Base-by-base conservation (phyloP, 1,284 basidiomycete species). In the Volvariella volvacea region DNA sequence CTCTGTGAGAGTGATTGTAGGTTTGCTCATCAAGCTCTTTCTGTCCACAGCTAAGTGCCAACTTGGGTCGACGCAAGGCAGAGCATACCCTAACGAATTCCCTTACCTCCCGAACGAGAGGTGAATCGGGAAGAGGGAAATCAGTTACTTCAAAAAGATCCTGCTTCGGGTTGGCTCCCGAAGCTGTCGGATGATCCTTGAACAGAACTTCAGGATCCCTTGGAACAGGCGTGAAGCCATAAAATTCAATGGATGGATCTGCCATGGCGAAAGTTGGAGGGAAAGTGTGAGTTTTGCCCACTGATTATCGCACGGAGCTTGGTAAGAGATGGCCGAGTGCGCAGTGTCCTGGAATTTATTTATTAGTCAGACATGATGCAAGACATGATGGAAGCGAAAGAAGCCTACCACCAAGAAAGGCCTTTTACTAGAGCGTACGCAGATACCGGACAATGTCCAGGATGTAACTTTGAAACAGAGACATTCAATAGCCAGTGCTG, bases 1-100 rank as follows among this genome's bases (percentile, higher is more conserved):
- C 71, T 42, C 76, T 65, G 49, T 72, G 63, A 48, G 66, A 69
- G 53, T 78, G 76, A 50, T 73, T 73, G 56, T 64, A 76, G 0
- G 73, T 74, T 49, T 69, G 65, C 44, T 64, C 62, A 43, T 71
- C 65, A 3, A 80, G 65, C 51, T 74, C 70, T 52, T 62, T 68
- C 70, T 73, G 46, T 34, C 22, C n/a, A n/a, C n/a, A n/a, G 32
- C 3, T 10, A 38, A 46, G 21, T 15, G 16, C 37, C 43, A n/a
- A 15, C 15, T 40, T 14, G 39, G 4, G 39, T 15, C 7, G 8
- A 4, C 39, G 19, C 4, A 14, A 28, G 39, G 37, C 19, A 32
- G 48, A 45, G 48, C 59, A 33, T 42, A 65, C 70, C 56, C 66
- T 55, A 3, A 70, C 71, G 52, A 73, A 74, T 9, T 58, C 62